phyloP scores from a whole-genome alignment of 2,329 filamentous ascomycete genomes.

The Claviceps sp. region DNA sequence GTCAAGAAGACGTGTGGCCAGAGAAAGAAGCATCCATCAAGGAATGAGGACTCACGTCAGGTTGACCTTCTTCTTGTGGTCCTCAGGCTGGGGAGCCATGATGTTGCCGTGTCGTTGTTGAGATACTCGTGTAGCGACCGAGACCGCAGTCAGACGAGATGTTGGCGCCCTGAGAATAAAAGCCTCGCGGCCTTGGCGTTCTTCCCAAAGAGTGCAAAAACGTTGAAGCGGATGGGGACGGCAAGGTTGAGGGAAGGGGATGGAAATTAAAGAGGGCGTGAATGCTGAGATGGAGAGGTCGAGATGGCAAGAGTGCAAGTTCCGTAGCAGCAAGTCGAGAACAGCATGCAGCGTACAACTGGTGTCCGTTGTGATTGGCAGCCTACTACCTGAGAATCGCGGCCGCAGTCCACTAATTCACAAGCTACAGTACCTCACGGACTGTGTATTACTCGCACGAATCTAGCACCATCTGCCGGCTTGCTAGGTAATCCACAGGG shows the following conservation, averaged over 20 bases:
- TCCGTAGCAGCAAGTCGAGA: neutral
- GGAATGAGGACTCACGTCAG: conserved; percentile 48
- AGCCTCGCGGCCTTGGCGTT: neutral
- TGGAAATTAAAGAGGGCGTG: conserved; percentile 6
- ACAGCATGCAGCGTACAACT: no score
- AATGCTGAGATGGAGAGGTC: conserved; percentile 11
- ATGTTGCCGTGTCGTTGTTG: conserved; percentile 25
- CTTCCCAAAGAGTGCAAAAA: neutral
- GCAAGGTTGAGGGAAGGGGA: neutral
- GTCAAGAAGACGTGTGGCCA: neutral
- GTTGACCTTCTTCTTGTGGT: conserved; percentile 74
- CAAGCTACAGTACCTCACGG: neutral
- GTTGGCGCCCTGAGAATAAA: neutral
- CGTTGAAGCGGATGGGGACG: conserved; percentile 3
- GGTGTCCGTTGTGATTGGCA: neutral
- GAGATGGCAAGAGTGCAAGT: conserved; percentile 10
- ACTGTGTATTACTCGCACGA: conserved; percentile 4
- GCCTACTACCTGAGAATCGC: neutral
- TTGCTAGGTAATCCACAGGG: conserved; percentile 5
- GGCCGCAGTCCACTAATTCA: neutral
- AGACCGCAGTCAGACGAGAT: conserved; percentile 1
- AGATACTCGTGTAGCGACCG: conserved; percentile 12
- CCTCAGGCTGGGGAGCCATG: conserved; percentile 56
- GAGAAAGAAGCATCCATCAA: neutral
- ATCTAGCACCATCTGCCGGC: neutral